Evolutionary conservation across 257 asterid species (phyloP).

Genomic region (Ajuga chamaepitys): DNA sequence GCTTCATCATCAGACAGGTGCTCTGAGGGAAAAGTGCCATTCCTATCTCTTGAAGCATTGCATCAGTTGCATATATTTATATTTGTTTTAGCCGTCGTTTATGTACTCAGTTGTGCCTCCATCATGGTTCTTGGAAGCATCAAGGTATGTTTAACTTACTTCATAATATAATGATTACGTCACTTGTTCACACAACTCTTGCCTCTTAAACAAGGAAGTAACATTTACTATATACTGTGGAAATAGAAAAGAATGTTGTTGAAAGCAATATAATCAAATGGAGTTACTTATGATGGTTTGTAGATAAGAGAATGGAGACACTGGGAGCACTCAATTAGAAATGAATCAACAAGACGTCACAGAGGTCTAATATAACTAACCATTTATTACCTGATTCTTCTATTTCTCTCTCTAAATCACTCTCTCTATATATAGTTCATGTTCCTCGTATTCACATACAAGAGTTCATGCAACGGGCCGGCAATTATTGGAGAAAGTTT

Average conservation of each 20-base stretch:
- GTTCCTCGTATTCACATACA: constrained; percentile 21
- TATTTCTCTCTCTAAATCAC: too few species aligned
- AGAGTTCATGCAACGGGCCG: constrained; percentile 50
- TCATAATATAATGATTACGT: too few species aligned
- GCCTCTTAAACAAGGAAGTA: too few species aligned
- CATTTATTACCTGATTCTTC: too few species aligned
- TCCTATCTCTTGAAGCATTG: constrained; percentile 71
- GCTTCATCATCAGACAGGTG: constrained; percentile 24
- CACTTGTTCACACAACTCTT: too few species aligned
- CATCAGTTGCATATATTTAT: constrained; percentile 89
- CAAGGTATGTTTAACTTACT: constrained; percentile 54
- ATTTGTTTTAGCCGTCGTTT: constrained; percentile 77
- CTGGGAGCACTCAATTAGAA: constrained; percentile 59
- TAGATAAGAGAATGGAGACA: constrained; percentile 75
- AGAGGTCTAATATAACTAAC: constrained; percentile 26
- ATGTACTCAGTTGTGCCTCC: constrained; percentile 61
- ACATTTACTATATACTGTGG: too few species aligned
- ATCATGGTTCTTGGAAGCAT: constrained; percentile 69
- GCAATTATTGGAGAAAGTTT: constrained; percentile 70
- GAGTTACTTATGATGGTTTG: too few species aligned
- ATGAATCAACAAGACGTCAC: constrained; percentile 21
- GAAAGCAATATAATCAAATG: too few species aligned
- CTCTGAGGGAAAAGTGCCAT: constrained; percentile 23
- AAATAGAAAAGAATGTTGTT: too few species aligned
- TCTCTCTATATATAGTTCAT: constrained; percentile 14